Evolutionary conservation across 345 rosid genomes (phyloP).

Genomic region (Eucalyptus victrix): DNA sequence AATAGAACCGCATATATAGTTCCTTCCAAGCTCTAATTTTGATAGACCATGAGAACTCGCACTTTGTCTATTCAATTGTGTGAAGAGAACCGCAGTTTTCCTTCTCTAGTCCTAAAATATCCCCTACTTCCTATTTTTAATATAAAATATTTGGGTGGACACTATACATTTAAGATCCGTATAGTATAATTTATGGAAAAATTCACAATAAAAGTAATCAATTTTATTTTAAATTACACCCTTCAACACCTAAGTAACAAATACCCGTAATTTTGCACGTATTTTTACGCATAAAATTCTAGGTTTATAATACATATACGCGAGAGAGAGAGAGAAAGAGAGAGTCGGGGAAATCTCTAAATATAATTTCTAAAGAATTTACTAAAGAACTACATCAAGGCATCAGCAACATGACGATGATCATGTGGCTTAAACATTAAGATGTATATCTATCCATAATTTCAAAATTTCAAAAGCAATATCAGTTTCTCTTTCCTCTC

Average conservation of each 20-base stretch:
- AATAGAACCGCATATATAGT: neutral
- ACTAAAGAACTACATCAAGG: neutral
- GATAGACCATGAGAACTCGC: neutral
- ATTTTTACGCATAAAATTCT: neutral
- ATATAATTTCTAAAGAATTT: neutral
- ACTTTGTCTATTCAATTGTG: neutral
- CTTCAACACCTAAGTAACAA: neutral
- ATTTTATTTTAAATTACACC: neutral
- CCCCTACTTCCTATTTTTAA: neutral
- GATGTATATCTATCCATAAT: neutral
- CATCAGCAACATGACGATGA: neutral
- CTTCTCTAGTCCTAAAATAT: neutral
- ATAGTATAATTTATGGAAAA: neutral
- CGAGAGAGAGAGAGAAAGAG: neutral
- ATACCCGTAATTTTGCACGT: neutral
- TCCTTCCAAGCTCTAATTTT: neutral
- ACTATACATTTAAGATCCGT: fast-evolving
- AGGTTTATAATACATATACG: neutral
- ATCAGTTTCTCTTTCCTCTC: neutral
- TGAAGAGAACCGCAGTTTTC: neutral
- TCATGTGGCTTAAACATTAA: neutral
- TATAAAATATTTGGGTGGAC: neutral
- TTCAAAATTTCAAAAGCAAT: neutral
- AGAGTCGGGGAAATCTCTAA: fast-evolving
- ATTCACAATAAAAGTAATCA: fast-evolving